Conservation (phyloP, 768 basidiomycete species). For the Mycena haematopus region DNA sequence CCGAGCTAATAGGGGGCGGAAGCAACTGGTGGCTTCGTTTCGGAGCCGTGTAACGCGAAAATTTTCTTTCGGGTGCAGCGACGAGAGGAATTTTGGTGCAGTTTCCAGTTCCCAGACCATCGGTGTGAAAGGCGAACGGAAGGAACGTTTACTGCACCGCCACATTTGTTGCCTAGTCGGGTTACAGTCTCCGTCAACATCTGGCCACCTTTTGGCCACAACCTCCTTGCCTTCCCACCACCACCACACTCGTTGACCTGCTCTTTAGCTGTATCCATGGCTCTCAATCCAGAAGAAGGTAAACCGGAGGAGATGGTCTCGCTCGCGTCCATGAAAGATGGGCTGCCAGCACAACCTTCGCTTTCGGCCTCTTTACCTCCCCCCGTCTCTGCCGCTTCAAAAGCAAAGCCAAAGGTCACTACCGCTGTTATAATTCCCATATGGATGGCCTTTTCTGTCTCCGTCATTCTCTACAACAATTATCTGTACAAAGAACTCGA, state of each 20-base stretch:
- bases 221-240: no score
- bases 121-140: no score
- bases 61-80: no score
- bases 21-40: no score
- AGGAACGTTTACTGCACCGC: no score
- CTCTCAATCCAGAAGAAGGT: conserved; percentile 18
- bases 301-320: conserved; percentile 22
- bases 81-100: no score
- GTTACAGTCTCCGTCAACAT: no score
- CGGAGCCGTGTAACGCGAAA: no score
- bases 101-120: no score
- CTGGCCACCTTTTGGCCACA: no score
- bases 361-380: conserved; percentile 36
- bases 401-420: conserved; percentile 76
- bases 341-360: conserved; percentile 41
- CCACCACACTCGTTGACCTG: conserved; percentile 4
- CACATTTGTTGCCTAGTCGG: no score
- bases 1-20: no score
- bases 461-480: conserved; percentile 97
- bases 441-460: conserved; percentile 90
- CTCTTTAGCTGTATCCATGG: conserved; percentile 17
- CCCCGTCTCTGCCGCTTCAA: conserved; percentile 53
- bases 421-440: conserved; percentile 82
- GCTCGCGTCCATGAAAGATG: conserved; percentile 24
- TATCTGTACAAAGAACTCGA: conserved; percentile 81